A percentile compares a stretch with the other conserved stretches of the same genome.
Conservation (phyloP, 257 asterid species). For the Nemophila menziesii region DNA sequence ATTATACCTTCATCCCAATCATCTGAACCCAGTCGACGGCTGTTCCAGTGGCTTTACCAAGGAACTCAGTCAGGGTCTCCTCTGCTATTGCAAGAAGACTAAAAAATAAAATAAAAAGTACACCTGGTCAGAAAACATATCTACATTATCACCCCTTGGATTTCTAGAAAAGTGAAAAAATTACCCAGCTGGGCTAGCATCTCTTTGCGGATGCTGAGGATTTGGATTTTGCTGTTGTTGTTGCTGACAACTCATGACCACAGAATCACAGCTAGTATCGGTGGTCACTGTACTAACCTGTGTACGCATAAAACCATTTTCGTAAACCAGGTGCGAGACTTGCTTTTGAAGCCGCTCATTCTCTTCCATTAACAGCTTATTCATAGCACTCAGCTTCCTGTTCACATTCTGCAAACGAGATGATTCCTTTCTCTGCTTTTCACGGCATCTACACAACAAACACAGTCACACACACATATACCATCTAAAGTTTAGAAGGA, state of each 20-base stretch:
- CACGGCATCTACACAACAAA: conserved; percentile 56
- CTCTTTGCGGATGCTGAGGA: conserved; percentile 76
- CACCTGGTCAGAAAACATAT: neutral
- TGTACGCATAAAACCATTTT: conserved; percentile 75
- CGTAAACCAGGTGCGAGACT: conserved; percentile 79
- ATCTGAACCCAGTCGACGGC: conserved; percentile 99
- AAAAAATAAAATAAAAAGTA: neutral
- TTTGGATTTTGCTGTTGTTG: conserved; percentile 21
- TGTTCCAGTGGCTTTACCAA: conserved; percentile 99
- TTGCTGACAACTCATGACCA: conserved; percentile 23
- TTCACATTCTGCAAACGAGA: conserved; percentile 76
- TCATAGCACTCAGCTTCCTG: conserved; percentile 82
- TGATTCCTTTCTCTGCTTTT: conserved; percentile 83
- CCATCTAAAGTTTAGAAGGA: neutral
- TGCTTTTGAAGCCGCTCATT: conserved; percentile 92
- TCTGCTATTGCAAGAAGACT: conserved; percentile 96
- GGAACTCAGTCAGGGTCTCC: conserved; percentile 99
- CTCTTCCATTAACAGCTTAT: conserved; percentile 91
- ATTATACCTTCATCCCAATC: conserved; percentile 97
- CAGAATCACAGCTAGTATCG: conserved; percentile 93
- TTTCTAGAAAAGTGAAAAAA: neutral
- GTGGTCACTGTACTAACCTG: conserved; percentile 54
- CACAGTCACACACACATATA: neutral
- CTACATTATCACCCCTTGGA: too few species aligned
- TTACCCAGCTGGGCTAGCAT: conserved; percentile 99